Evolutionary conservation across 163 green algal genomes (phyloP).

Genomic region (Scenedesmus sp.): DNA sequence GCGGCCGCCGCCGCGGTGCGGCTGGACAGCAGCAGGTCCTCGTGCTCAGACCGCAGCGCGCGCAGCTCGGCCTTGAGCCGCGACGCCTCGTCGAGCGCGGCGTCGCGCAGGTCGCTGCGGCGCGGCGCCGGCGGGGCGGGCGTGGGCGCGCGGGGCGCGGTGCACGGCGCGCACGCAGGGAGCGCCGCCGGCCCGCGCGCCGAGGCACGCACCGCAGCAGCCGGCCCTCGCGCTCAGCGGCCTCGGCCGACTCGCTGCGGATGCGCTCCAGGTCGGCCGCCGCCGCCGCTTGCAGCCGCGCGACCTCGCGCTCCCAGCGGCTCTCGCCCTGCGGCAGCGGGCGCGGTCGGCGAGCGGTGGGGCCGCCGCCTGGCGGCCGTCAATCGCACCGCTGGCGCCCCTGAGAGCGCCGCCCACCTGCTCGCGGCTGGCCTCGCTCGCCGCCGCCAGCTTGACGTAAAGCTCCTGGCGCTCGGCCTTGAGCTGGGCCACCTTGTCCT

Average conservation of each 20-base stretch:
- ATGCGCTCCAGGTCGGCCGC: slow-evolving; percentile 66
- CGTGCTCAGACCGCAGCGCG: slow-evolving; percentile 21
- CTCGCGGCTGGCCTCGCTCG: neutral
- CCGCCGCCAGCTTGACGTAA: slow-evolving; percentile 28
- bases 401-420: neutral
- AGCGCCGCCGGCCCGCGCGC: too few species aligned
- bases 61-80: slow-evolving; percentile 15
- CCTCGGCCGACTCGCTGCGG: slow-evolving; percentile 54
- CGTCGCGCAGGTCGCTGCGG: slow-evolving; percentile 23
- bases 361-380: too few species aligned
- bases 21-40: slow-evolving; percentile 43
- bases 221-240: slow-evolving; percentile 7
- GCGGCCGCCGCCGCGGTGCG: neutral
- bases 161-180: too few species aligned
- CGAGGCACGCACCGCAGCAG: slow-evolving; percentile 16
- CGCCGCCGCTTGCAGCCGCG: slow-evolving; percentile 46
- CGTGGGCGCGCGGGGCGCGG: too few species aligned
- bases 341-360: too few species aligned
- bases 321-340: slow-evolving; percentile 24
- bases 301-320: slow-evolving; percentile 28
- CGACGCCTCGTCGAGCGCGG: slow-evolving; percentile 26
- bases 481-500: slow-evolving; percentile 53
- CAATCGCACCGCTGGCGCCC: neutral
- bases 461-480: slow-evolving; percentile 48
- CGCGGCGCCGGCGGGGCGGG: too few species aligned